phyloP scores from a whole-genome alignment of 23 red algal species.

The Gracilaria gracilis region DNA sequence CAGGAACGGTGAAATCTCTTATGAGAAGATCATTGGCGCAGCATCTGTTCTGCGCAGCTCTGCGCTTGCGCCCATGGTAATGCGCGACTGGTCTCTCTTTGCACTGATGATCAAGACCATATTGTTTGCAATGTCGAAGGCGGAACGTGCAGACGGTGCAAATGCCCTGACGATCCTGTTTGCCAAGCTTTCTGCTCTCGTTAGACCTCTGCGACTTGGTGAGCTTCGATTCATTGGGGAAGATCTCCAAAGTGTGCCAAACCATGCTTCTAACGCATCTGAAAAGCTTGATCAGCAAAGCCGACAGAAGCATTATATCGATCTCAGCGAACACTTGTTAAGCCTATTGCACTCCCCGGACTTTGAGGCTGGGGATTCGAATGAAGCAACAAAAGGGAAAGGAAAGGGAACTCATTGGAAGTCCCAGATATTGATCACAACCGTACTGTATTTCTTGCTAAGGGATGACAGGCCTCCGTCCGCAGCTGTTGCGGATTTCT shows the following conservation, averaged over 20 bases:
- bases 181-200: constrained; percentile 70
- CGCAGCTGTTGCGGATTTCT: constrained; percentile 71
- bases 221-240: constrained; percentile 43
- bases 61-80: constrained; percentile 66
- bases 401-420: constrained; percentile 78
- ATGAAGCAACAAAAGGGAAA: not conserved
- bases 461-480: constrained; percentile 60
- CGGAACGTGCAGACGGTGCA: constrained; percentile 81
- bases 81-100: constrained; percentile 82
- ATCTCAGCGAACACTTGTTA: constrained; percentile 45
- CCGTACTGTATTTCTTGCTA: constrained; percentile 67
- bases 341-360: not conserved
- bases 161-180: constrained; percentile 59
- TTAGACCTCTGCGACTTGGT: constrained; percentile 61
- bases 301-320: constrained; percentile 28
- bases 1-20: constrained; percentile 39
- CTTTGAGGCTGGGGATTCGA: not conserved
- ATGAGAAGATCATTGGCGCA: constrained; percentile 83
- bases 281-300: constrained; percentile 30
- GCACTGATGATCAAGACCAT: constrained; percentile 30
- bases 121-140: constrained; percentile 62
- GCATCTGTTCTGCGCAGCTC: constrained; percentile 70
- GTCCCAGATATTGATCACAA: constrained; percentile 71
- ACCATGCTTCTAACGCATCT: not conserved
- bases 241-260: constrained; percentile 23